phyloP scores from a whole-genome alignment of 2,329 filamentous ascomycete species.

The Colletotrichum kahawae region DNA sequence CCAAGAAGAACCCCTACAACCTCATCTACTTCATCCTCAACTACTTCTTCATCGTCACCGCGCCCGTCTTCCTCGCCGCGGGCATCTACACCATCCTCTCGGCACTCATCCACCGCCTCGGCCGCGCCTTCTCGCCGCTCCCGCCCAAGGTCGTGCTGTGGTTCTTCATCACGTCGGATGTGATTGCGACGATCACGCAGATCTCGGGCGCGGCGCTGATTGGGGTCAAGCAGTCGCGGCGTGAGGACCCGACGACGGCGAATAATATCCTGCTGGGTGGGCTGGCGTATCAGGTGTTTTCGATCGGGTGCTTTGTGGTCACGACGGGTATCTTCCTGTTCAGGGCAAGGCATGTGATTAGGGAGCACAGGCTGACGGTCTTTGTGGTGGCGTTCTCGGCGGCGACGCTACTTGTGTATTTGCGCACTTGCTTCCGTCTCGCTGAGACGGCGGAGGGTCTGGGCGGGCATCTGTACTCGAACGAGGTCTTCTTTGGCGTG shows the following conservation, averaged over 20 bases:
- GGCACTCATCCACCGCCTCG: constrained; percentile 51
- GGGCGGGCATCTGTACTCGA: constrained; percentile 46
- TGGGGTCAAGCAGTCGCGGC: constrained; percentile 51
- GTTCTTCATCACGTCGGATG: constrained; percentile 60
- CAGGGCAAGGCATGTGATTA: constrained; percentile 35
- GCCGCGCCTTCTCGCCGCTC: constrained; percentile 46
- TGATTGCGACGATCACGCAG: constrained; percentile 57
- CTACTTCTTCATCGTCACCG: constrained; percentile 66
- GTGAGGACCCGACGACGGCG: constrained; percentile 52
- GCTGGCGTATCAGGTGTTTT: constrained; percentile 58
- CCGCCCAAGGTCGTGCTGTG: constrained; percentile 52
- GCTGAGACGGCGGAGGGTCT: constrained; percentile 59
- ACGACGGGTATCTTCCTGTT: constrained; percentile 46
- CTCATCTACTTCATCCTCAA: constrained; percentile 62
- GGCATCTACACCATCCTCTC: constrained; percentile 61
- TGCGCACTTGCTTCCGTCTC: constrained; percentile 59
- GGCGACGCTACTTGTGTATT: constrained; percentile 53
- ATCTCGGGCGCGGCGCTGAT: constrained; percentile 60
- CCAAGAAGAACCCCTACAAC: constrained; percentile 55
- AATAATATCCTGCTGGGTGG: constrained; percentile 63
- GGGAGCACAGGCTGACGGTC: constrained; percentile 30
- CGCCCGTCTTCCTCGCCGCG: constrained; percentile 62
- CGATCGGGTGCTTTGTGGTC: constrained; percentile 53
- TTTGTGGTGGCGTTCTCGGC: constrained; percentile 48
- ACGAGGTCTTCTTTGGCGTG: constrained; percentile 58